Evolutionary conservation across 2,329 filamentous ascomycete genomes (phyloP), one percentile per base, ranked within the genome.

Genomic region (Venturia asperata): DNA sequence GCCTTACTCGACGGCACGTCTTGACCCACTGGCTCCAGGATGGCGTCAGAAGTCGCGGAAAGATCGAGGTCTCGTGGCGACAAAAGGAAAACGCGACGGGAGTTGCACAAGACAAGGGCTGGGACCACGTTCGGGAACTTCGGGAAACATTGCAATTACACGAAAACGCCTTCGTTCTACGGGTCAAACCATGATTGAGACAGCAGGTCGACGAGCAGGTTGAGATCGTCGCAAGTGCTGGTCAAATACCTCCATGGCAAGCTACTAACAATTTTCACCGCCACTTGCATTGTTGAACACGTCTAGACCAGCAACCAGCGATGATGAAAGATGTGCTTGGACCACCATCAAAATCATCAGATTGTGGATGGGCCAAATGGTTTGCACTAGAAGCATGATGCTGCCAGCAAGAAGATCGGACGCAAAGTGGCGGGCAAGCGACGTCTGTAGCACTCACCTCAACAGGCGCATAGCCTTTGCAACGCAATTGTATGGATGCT

Each of bases 21-120:
- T 34, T 55, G 13, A 55, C 1, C 19, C 15, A 24, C 34, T 55
- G 49, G 24, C 49, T 58, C 52, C 9, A 56, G 3, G 21, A 52
- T 27, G 21, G 21, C 13, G n/a, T 15, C 47, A 52, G 47, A 52
- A 11, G 24, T 52, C 27, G 6, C 47, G 47, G 27, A 27, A 52
- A 7, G 47, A 52, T 24, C 15, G n/a, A 27, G 7, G 27, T 24
- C 3, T 17, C 11, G 15, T 5, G 24, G 15, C 6, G 49, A 34
- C 49, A 30, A 19, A 55, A 4, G 30, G 9, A 30, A 17, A 55
- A 34, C 19, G 49, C 34, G 27, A 37, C 13, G 24, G n/a, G 17
- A n/a, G 27, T 56, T 34, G 11, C 47, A 49, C 47, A 49, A 19
- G 52, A 37, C 52, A 56, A 56, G 52, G 34, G 52, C 52, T 37